These are phyloP conservation scores for Naganishia friedmannii DNA, from an alignment of 768 basidiomycete species.

Conservation along the genomic window DNA sequence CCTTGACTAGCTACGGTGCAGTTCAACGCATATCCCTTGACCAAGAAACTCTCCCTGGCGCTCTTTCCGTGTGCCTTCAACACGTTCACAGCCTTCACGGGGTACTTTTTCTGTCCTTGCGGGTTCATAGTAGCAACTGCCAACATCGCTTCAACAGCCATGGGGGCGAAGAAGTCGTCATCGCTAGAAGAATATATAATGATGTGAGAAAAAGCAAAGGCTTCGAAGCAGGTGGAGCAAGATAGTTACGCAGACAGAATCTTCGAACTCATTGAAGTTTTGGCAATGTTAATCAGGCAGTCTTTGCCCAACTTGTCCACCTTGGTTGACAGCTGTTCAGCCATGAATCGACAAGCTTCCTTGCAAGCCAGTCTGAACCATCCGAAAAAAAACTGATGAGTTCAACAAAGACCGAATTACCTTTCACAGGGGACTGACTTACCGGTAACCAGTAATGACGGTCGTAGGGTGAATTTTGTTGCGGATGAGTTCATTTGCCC, in stretches of 20 bases:
- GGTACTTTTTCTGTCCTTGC: conserved; percentile 95
- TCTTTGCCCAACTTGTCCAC: conserved; percentile 89
- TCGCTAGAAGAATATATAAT: conserved; percentile 61
- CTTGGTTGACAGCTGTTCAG: conserved; percentile 92
- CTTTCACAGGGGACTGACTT: conserved; percentile 16
- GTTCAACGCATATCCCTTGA: conserved; percentile 95
- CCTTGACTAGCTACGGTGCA: conserved; percentile 99
- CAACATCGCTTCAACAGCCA: conserved; percentile 98
- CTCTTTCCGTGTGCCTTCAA: conserved; percentile 96
- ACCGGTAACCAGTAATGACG: conserved; percentile 94
- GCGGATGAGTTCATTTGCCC: conserved; percentile 96
- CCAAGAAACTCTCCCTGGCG: conserved; percentile 88
- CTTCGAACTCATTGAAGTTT: conserved; percentile 98
- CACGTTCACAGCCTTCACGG: conserved; percentile 97
- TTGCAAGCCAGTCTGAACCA: conserved; percentile 71
- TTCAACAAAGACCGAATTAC: too few species aligned
- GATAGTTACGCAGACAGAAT: conserved; percentile 85
- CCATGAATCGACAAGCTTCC: conserved; percentile 97
- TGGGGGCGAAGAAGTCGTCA: conserved; percentile 94
- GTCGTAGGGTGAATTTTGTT: conserved; percentile 98
- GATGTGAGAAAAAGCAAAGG: neutral
- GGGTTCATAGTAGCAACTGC: conserved; percentile 91
- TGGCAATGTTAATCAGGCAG: conserved; percentile 89
- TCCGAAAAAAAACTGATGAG: too few species aligned
- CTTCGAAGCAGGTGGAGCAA: neutral